A percentile compares a stretch with the other conserved stretches of the same genome.
Evolutionary conservation across 2,329 filamentous ascomycete genomes (phyloP).

Genomic region (Xylariaceae sp.): DNA sequence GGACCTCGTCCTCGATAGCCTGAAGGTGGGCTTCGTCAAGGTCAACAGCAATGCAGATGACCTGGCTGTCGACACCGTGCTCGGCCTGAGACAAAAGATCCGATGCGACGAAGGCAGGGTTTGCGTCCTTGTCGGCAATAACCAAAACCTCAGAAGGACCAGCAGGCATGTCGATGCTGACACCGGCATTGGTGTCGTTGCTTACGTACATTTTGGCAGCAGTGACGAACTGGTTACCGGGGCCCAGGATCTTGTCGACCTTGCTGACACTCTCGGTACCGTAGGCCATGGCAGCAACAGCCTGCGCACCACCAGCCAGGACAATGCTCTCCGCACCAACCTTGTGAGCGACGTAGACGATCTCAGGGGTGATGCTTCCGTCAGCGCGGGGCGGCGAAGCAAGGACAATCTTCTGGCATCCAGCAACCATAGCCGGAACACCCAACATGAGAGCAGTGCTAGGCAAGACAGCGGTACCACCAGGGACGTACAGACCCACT

Average conservation of each 20-base stretch:
- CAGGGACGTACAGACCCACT: slow-evolving; percentile 94
- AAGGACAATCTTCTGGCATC: slow-evolving; percentile 89
- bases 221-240: slow-evolving; percentile 97
- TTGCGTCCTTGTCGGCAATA: slow-evolving; percentile 79
- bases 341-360: slow-evolving; percentile 96
- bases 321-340: slow-evolving; percentile 94
- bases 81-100: slow-evolving; percentile 94
- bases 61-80: slow-evolving; percentile 93
- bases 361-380: slow-evolving; percentile 88
- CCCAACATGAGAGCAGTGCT: slow-evolving; percentile 97
- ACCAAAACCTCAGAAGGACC: slow-evolving; percentile 97
- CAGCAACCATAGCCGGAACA: slow-evolving; percentile 94
- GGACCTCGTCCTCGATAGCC: slow-evolving; percentile 87
- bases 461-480: slow-evolving; percentile 92
- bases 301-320: slow-evolving; percentile 89
- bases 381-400: slow-evolving; percentile 87
- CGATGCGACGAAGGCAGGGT: slow-evolving; percentile 91
- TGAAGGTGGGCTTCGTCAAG: slow-evolving; percentile 65
- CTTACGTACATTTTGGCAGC: slow-evolving; percentile 97
- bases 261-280: slow-evolving; percentile 91
- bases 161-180: slow-evolving; percentile 97
- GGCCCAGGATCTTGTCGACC: slow-evolving; percentile 97
- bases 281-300: slow-evolving; percentile 94
- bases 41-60: slow-evolving; percentile 81
- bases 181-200: slow-evolving; percentile 93